phyloP scores from a whole-genome alignment of 1,284 basidiomycete genomes.

The Pseudozyma hubeiensis region DNA sequence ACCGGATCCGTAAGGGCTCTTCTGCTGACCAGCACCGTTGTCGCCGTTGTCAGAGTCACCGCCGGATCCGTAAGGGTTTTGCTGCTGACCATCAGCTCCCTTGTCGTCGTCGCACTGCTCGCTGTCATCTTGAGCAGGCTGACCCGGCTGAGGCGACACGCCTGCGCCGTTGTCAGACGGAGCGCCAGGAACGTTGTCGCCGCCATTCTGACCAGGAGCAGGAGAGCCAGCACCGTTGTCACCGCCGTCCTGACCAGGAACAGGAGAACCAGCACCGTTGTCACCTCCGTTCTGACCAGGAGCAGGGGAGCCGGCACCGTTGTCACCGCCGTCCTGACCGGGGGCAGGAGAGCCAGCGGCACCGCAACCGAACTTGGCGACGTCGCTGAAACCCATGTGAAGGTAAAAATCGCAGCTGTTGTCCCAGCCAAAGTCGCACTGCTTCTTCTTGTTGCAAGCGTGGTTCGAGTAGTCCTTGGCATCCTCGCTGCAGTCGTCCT shows the following conservation, averaged over 20 bases:
- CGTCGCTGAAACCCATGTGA: constrained; percentile 39
- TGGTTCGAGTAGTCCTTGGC: constrained; percentile 45
- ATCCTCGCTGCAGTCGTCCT: constrained; percentile 41
- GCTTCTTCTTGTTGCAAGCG: constrained; percentile 39
- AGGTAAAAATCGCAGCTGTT: constrained; percentile 44
- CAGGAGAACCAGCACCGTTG: background rate
- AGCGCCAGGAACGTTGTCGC: background rate
- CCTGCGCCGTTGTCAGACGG: background rate
- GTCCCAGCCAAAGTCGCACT: constrained; percentile 43
- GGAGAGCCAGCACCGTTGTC: background rate
- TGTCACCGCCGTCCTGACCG: background rate
- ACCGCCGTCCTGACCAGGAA: background rate
- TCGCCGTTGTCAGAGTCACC: constrained; percentile 1
- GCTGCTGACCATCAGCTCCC: background rate
- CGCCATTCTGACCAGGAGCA: background rate
- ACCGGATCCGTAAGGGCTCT: background rate
- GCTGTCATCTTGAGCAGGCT: background rate
- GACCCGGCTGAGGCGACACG: background rate
- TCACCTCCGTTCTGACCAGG: constrained; percentile 3
- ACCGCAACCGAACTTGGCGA: constrained; percentile 41
- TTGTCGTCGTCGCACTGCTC: constrained; percentile 16
- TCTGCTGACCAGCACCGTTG: background rate
- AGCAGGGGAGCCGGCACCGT: background rate
- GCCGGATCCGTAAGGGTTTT: background rate
- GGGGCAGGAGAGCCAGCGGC: constrained; percentile 4